These are phyloP conservation scores for Yamadazyma nakazawae DNA, from an alignment of 805 yeast genomes.

Conservation along the genomic window DNA sequence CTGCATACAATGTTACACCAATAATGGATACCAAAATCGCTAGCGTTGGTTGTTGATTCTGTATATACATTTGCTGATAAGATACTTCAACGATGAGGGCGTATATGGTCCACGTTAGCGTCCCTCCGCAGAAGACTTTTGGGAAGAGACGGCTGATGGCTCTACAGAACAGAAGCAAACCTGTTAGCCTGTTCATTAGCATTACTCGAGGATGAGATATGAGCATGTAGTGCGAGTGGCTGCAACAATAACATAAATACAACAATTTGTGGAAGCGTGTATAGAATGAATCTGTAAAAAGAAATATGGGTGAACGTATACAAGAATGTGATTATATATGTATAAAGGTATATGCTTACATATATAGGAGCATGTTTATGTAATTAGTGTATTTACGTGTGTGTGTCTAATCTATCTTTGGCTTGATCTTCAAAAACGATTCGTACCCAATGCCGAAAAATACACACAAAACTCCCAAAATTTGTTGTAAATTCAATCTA, in stretches of 20 bases:
- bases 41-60: conserved; percentile 10
- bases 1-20: conserved; percentile 26
- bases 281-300: too few relatives aligned
- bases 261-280: neutral
- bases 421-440: conserved; percentile 40
- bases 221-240: conserved; percentile 15
- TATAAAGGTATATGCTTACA: too few relatives aligned
- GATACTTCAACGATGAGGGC: conserved; percentile 22
- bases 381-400: neutral
- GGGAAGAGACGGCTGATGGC: conserved; percentile 41
- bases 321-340: neutral
- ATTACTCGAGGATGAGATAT: conserved; percentile 23
- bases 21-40: conserved; percentile 19
- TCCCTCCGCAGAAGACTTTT: conserved; percentile 39
- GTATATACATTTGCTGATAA: conserved; percentile 16
- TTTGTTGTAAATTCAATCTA: conserved; percentile 55
- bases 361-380: neutral
- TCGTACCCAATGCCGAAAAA: conserved; percentile 85
- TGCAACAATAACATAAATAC: neutral
- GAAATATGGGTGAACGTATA: too few relatives aligned
- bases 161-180: conserved; percentile 11
- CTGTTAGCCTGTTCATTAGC: conserved; percentile 15
- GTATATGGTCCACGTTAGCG: conserved; percentile 49
- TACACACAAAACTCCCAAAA: conserved; percentile 77
- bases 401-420: neutral